These are phyloP conservation scores for Adiantum capillusveneris DNA, from an alignment of 75 land plant species.

Conservation along the genomic window DNA sequence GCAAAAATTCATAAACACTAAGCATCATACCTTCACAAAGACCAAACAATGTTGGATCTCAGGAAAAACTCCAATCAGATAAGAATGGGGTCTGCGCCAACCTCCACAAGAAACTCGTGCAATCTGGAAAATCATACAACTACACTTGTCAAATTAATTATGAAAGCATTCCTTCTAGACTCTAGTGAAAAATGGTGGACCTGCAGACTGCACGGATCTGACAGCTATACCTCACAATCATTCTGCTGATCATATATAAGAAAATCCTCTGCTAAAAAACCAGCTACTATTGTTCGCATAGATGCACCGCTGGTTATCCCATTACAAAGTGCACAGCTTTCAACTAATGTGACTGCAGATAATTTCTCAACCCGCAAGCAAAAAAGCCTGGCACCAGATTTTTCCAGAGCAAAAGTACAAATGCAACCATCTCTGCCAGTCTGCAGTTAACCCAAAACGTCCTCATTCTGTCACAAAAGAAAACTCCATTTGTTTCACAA, in stretches of 20 bases:
- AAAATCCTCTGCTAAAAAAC: constrained; percentile 78
- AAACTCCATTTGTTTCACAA: too few relatives aligned
- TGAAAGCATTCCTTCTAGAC: too few relatives aligned
- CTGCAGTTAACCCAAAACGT: too few relatives aligned
- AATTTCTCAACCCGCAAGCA: constrained; percentile 83
- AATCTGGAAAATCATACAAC: too few relatives aligned
- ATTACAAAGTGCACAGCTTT: constrained; percentile 26
- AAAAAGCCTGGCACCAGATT: constrained; percentile 21
- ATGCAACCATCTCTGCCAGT: constrained; percentile 98
- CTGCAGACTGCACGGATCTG: too few relatives aligned
- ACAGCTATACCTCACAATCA: constrained; percentile 55
- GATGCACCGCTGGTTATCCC: constrained; percentile 13
- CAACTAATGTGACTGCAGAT: constrained; percentile 61
- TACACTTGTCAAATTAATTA: neutral
- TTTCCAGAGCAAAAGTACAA: constrained; percentile 52
- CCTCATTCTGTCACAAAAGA: too few relatives aligned
- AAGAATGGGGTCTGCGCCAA: constrained; percentile 93
- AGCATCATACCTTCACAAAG: constrained; percentile 76
- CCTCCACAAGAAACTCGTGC: constrained; percentile 83
- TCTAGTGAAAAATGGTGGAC: too few relatives aligned
- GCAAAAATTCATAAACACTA: too few relatives aligned
- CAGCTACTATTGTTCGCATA: constrained; percentile 50
- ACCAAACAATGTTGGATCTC: constrained; percentile 76
- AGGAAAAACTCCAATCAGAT: constrained; percentile 62
- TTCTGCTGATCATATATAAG: constrained; percentile 65